These are phyloP conservation scores for Aspergillus hiratsukae DNA, from an alignment of 2,329 filamentous ascomycete species.

Conservation along the genomic window DNA sequence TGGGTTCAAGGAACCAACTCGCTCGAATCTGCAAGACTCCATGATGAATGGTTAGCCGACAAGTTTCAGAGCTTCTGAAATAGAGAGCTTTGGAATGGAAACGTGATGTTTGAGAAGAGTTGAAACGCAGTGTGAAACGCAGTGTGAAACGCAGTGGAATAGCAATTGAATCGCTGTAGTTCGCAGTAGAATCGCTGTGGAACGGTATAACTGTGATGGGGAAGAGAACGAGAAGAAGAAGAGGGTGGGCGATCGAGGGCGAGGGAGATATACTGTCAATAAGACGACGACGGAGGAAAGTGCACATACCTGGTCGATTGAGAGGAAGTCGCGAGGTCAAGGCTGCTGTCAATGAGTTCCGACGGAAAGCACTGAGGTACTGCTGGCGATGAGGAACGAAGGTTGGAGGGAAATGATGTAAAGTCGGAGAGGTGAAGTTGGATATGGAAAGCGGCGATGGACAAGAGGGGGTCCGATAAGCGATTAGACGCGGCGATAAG, in stretches of 20 bases:
- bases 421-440: slow-evolving; percentile 9
- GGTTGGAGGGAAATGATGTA: not conserved
- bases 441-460: not conserved
- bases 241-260: not conserved
- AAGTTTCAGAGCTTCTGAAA: not conserved
- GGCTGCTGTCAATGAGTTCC: not conserved
- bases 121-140: not conserved
- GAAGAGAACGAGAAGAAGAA: slow-evolving; percentile 8
- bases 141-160: not conserved
- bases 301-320: slow-evolving; percentile 12
- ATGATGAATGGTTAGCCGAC: slow-evolving; percentile 1
- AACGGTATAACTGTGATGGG: not conserved
- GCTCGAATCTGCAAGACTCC: not conserved
- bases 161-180: not conserved
- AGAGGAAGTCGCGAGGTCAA: slow-evolving; percentile 14
- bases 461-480: slow-evolving; percentile 13
- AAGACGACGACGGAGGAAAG: slow-evolving; percentile 7
- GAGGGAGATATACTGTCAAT: not conserved
- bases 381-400: slow-evolving; percentile 8
- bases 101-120: slow-evolving; percentile 7
- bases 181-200: not conserved
- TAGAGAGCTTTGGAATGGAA: not conserved
- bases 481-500: slow-evolving; percentile 20
- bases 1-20: not conserved
- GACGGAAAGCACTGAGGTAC: not conserved